phyloP scores from a whole-genome alignment of 441 rosid genomes.

The Bocquillonia castaneifolia region DNA sequence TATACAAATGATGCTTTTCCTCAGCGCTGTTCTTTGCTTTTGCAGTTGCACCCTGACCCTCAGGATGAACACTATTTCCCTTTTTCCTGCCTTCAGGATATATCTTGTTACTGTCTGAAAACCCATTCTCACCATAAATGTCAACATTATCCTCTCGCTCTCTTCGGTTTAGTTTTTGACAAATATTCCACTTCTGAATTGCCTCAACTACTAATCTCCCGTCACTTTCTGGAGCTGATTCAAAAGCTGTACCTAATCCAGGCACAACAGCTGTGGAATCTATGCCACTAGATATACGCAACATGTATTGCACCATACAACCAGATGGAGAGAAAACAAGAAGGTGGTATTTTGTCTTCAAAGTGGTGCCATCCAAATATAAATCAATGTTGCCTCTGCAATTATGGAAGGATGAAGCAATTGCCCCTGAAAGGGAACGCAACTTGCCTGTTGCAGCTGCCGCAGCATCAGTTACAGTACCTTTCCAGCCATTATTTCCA shows the following conservation, averaged over 20 bases:
- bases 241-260: conserved; percentile 36
- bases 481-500: conserved; percentile 72
- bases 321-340: conserved; percentile 80
- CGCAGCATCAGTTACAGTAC: conserved; percentile 70
- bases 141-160: conserved; percentile 70
- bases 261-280: conserved; percentile 31
- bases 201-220: conserved; percentile 64
- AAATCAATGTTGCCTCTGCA: conserved; percentile 39
- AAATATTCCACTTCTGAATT: conserved; percentile 75
- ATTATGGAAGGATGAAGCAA: conserved; percentile 64
- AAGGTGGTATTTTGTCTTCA: conserved; percentile 50
- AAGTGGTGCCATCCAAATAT: conserved; percentile 31
- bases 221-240: conserved; percentile 53
- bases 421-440: conserved; percentile 57
- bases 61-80: conserved; percentile 35
- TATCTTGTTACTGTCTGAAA: conserved; percentile 52
- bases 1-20: conserved; percentile 60
- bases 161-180: conserved; percentile 64
- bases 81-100: conserved; percentile 57
- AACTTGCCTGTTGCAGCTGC: conserved; percentile 79
- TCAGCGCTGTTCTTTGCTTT: conserved; percentile 34
- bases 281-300: conserved; percentile 37
- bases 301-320: conserved; percentile 63
- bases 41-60: conserved; percentile 23
- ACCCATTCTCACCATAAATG: conserved; percentile 75